Evolutionary conservation across 208 protist species (phyloP).

Genomic region (Endotrypanum monterogeii): DNA sequence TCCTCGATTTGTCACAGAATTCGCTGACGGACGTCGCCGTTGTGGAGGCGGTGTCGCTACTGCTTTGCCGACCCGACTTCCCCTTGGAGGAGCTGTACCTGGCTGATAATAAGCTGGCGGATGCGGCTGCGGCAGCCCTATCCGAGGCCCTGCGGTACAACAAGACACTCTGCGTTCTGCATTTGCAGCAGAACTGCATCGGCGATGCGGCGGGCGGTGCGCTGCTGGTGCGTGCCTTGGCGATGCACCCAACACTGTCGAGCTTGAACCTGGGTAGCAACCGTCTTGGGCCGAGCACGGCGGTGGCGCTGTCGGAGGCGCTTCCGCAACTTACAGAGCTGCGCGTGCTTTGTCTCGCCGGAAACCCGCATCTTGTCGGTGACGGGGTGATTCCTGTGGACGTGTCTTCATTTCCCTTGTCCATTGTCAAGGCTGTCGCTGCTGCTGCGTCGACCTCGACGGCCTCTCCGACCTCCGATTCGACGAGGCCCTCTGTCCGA

Average conservation of each 20-base stretch:
- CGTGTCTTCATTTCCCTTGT: not conserved
- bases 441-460: not conserved
- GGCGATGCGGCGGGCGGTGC: slow-evolving; percentile 64
- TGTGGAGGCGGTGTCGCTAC: slow-evolving; percentile 57
- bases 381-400: not conserved
- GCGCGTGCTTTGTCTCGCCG: slow-evolving; percentile 61
- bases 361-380: slow-evolving; percentile 57
- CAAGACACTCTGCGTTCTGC: slow-evolving; percentile 68
- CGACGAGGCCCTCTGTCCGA: not conserved
- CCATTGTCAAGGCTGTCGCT: not conserved
- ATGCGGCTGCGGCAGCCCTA: slow-evolving; percentile 59
- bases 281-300: slow-evolving; percentile 48
- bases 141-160: slow-evolving; percentile 76
- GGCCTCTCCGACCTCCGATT: not conserved
- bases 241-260: slow-evolving; percentile 49
- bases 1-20: slow-evolving; percentile 89
- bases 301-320: slow-evolving; percentile 49
- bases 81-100: slow-evolving; percentile 82
- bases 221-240: slow-evolving; percentile 52
- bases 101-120: slow-evolving; percentile 72
- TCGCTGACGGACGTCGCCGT: slow-evolving; percentile 66
- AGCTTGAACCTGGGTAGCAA: slow-evolving; percentile 82
- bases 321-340: slow-evolving; percentile 53
- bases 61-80: slow-evolving; percentile 66
- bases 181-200: slow-evolving; percentile 83